Conservation (phyloP, 2,329 filamentous ascomycete genomes). For the Trichoderma sp. region DNA sequence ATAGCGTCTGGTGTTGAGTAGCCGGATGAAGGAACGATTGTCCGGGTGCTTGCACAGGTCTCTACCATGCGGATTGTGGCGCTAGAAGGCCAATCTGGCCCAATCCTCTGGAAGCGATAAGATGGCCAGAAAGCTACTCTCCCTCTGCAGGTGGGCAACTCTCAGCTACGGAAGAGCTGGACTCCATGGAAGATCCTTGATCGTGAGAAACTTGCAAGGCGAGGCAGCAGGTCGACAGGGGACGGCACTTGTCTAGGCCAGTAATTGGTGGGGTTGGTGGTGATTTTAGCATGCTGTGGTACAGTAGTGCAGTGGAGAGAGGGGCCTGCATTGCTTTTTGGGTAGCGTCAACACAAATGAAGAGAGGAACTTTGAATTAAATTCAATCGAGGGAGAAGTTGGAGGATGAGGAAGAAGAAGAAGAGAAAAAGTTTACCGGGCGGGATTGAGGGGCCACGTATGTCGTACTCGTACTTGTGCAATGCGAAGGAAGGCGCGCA, state of each 20-base stretch:
- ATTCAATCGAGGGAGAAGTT: background rate
- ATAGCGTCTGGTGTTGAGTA: background rate
- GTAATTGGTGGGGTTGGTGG: background rate
- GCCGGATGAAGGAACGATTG: background rate
- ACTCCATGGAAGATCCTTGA: background rate
- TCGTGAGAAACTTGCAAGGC: background rate
- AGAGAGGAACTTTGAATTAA: background rate
- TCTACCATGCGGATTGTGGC: background rate
- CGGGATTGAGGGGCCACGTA: background rate
- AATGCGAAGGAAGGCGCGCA: background rate
- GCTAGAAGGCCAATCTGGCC: background rate
- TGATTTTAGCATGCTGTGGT: background rate
- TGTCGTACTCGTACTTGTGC: background rate
- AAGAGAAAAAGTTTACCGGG: background rate
- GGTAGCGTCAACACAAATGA: background rate
- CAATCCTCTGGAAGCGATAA: background rate
- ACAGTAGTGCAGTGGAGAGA: conserved; percentile 1
- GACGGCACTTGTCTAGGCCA: background rate
- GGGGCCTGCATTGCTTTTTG: background rate
- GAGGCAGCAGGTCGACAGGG: background rate
- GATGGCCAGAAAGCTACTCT: background rate
- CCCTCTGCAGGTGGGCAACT: background rate
- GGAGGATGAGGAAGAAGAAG: background rate
- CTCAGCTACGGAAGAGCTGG: background rate
- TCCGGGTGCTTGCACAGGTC: background rate